phyloP scores from a whole-genome alignment of 495 filamentous ascomycete genomes.

The Neohortaea acidophila region DNA sequence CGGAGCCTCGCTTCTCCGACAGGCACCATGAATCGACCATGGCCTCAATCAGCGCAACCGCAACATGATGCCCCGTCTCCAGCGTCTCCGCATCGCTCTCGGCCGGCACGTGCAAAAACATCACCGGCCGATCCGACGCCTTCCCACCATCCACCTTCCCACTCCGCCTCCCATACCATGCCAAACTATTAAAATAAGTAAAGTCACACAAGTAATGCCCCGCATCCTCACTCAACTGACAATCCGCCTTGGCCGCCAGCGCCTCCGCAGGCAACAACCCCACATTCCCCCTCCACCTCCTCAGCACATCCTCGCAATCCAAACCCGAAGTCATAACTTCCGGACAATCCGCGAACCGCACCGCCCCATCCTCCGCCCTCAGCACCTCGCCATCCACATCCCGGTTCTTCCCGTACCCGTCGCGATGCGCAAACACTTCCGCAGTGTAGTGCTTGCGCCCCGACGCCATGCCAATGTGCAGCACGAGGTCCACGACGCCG shows the following conservation, averaged over 20 bases:
- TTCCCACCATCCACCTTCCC: conserved; percentile 26
- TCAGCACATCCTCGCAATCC: conserved; percentile 38
- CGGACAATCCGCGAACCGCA: conserved; percentile 35
- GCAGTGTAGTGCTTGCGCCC: conserved; percentile 51
- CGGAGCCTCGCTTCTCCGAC: no score
- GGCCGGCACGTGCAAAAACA: conserved; percentile 69
- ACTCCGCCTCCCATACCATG: conserved; percentile 32
- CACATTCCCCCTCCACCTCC: conserved; percentile 37
- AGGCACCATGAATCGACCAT: conserved; percentile 35
- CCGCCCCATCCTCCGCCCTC: conserved; percentile 36
- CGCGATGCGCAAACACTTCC: conserved; percentile 56
- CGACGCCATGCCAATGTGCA: conserved; percentile 74
- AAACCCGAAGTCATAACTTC: conserved; percentile 34
- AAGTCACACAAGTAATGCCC: conserved; percentile 78
- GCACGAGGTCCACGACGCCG: conserved; percentile 40
- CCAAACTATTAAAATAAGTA: conserved; percentile 64
- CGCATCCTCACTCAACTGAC: conserved; percentile 56
- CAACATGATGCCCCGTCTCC: conserved; percentile 43
- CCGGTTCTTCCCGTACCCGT: conserved; percentile 55
- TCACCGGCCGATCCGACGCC: conserved; percentile 35
- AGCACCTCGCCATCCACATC: conserved; percentile 51
- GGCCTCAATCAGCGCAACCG: conserved; percentile 52
- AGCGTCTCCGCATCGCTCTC: conserved; percentile 40
- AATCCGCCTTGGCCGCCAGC: conserved; percentile 26
- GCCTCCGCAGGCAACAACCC: conserved; percentile 4